A percentile compares a stretch with the other conserved stretches of the same genome.
These are phyloP conservation scores for Ambispora gerdemannii DNA, from an alignment of 192 early-diverging fungal species.

Conservation along the genomic window DNA sequence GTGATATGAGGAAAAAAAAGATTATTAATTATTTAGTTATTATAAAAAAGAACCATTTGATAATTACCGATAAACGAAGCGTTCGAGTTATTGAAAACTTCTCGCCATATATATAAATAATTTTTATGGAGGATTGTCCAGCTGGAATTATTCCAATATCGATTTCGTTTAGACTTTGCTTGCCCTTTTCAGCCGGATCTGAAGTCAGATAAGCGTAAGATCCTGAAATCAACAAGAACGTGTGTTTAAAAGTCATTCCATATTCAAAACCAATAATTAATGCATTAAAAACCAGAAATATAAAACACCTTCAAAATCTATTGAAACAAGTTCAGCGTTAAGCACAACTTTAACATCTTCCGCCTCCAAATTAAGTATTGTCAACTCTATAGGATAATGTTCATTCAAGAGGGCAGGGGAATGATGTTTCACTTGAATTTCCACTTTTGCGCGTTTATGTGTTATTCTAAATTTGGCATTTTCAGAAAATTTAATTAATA, in stretches of 20 bases:
- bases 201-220: conserved; percentile 28
- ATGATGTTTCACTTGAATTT: conserved; percentile 48
- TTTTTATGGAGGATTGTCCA: conserved; percentile 23
- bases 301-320: conserved; percentile 32
- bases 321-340: conserved; percentile 50
- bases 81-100: conserved; percentile 27
- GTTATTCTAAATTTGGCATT: conserved; percentile 39
- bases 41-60: conserved; percentile 27
- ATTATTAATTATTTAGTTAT: conserved; percentile 19
- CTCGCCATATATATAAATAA: conserved; percentile 37
- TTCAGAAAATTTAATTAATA: not conserved
- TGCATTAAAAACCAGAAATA: too few species aligned
- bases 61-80: conserved; percentile 37
- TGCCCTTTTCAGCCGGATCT: conserved; percentile 5
- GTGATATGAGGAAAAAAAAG: conserved; percentile 21
- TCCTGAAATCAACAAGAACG: conserved; percentile 28
- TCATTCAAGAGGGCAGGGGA: conserved; percentile 71
- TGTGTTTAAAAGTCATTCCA: too few species aligned
- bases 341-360: conserved; percentile 57
- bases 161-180: conserved; percentile 33
- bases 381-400: conserved; percentile 57
- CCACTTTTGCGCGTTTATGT: conserved; percentile 60
- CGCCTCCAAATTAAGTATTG: conserved; percentile 59
- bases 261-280: not conserved
- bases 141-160: conserved; percentile 49